Percentiles rank a stretch among this genome's conserved stretches.
Evolutionary conservation across 148 eudicot species (phyloP).

Genomic region (Talinum fruticosum): DNA sequence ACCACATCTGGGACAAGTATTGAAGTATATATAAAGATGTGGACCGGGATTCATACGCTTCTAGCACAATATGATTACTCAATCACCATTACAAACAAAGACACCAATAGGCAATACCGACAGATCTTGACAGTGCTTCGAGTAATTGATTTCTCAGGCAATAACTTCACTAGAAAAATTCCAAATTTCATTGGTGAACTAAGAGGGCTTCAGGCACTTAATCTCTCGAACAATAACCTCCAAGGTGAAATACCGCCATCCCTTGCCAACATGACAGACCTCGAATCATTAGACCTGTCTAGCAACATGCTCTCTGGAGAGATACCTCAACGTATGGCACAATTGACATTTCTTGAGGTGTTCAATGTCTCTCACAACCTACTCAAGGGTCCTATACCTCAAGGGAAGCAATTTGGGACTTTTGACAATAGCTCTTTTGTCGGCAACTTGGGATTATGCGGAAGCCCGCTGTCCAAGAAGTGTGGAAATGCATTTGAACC

Average conservation of each 20-base stretch:
- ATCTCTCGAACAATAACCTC: too few species aligned
- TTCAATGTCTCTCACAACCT: too few species aligned
- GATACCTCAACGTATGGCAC: slow-evolving; percentile 25
- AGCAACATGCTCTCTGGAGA: slow-evolving; percentile 27
- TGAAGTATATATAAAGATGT: slow-evolving; percentile 21
- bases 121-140: too few species aligned
- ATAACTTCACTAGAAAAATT: too few species aligned
- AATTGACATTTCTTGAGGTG: slow-evolving; percentile 20
- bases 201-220: too few species aligned
- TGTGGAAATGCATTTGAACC: neutral
- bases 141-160: too few species aligned
- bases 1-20: neutral
- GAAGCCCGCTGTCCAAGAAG: slow-evolving; percentile 22
- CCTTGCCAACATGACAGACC: slow-evolving; percentile 12
- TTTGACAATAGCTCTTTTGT: slow-evolving; percentile 22
- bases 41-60: slow-evolving; percentile 22
- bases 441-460: slow-evolving; percentile 31
- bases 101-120: too few species aligned
- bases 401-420: slow-evolving; percentile 26
- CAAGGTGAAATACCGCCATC: slow-evolving; percentile 17
- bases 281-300: too few species aligned
- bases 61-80: too few species aligned
- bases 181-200: too few species aligned
- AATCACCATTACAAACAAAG: too few species aligned
- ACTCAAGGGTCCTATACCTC: slow-evolving; percentile 25